phyloP scores from a whole-genome alignment of 805 yeast species.

The Cyberlindnera nakhonratchasimensis region DNA sequence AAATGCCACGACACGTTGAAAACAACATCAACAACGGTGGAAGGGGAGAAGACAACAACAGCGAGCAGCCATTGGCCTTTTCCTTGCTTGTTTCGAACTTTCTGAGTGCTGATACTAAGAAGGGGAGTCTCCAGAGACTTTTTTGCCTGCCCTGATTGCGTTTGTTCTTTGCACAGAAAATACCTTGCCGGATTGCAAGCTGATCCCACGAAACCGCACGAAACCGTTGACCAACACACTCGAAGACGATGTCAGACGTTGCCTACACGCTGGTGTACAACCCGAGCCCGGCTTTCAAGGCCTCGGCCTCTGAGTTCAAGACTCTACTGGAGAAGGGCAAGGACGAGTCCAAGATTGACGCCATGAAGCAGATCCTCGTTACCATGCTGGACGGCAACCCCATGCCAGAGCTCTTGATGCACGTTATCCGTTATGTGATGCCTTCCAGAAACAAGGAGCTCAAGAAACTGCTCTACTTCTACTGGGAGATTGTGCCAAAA shows the following conservation, averaged over 20 bases:
- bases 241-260: conserved; percentile 25
- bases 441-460: conserved; percentile 89
- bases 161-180: too few relatives aligned
- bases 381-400: conserved; percentile 91
- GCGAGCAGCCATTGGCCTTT: neutral
- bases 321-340: conserved; percentile 80
- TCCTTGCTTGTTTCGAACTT: neutral
- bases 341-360: conserved; percentile 81
- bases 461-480: conserved; percentile 87
- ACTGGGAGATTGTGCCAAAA: conserved; percentile 98
- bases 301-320: conserved; percentile 68
- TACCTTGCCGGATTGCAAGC: too few relatives aligned
- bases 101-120: too few relatives aligned
- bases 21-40: conserved; percentile 1
- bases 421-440: conserved; percentile 94
- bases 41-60: neutral
- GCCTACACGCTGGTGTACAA: conserved; percentile 83
- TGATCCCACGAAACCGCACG: too few relatives aligned
- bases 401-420: conserved; percentile 92
- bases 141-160: too few relatives aligned
- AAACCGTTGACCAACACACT: neutral
- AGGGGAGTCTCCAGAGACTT: too few relatives aligned
- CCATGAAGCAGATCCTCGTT: conserved; percentile 85
- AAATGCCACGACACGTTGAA: conserved; percentile 4
- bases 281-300: conserved; percentile 59